These are phyloP conservation scores for Physaria fendleri DNA, from an alignment of 345 rosid genomes.

Conservation along the genomic window DNA sequence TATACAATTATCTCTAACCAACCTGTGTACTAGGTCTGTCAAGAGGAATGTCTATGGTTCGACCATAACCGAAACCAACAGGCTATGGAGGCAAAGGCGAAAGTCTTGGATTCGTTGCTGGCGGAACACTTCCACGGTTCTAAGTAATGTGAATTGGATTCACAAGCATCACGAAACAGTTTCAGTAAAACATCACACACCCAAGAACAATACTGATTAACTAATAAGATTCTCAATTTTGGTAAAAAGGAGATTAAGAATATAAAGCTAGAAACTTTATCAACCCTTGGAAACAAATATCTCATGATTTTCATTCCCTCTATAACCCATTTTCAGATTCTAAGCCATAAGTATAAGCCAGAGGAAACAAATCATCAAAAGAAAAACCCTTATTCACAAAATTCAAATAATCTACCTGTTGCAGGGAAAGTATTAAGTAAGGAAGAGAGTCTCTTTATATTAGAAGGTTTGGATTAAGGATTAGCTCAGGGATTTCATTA, in stretches of 20 bases:
- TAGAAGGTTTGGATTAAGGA: too few species aligned
- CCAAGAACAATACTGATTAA: neutral
- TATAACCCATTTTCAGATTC: neutral
- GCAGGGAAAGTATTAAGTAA: too few species aligned
- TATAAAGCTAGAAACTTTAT: slow-evolving; percentile 7
- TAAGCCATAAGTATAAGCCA: neutral
- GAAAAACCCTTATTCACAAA: neutral
- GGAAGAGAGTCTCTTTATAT: too few species aligned
- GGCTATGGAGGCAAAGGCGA: slow-evolving; percentile 98
- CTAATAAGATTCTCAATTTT: neutral
- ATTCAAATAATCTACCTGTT: neutral
- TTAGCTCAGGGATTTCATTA: too few species aligned
- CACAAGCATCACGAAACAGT: neutral
- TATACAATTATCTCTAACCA: slow-evolving; percentile 8
- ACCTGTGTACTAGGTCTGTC: slow-evolving; percentile 42
- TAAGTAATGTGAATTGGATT: slow-evolving; percentile 22
- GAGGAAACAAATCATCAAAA: neutral
- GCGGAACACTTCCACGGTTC: slow-evolving; percentile 53
- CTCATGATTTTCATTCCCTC: neutral
- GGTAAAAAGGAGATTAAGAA: neutral
- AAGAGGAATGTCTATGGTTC: slow-evolving; percentile 89
- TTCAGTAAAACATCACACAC: neutral
- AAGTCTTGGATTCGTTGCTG: slow-evolving; percentile 76
- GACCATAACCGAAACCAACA: slow-evolving; percentile 58
- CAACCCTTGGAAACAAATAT: neutral